A percentile compares a stretch with the other conserved stretches of the same genome.
These are phyloP conservation scores for Poa pratensis DNA, from an alignment of 176 grass and related monocot genomes.

Conservation along the genomic window DNA sequence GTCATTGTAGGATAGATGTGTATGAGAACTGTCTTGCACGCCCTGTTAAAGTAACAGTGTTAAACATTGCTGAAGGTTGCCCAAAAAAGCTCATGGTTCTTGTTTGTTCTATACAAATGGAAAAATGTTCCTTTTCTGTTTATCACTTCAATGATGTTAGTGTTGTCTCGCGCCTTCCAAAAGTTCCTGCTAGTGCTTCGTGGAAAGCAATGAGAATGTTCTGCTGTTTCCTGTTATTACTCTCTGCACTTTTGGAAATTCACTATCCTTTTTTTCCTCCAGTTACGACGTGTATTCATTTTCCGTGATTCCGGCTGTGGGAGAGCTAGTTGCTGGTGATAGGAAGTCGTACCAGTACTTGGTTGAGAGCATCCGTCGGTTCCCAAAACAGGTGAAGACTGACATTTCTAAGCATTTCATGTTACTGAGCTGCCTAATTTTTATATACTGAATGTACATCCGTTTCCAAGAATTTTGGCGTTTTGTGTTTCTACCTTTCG, in stretches of 20 bases:
- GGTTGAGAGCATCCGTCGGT: constrained; percentile 86
- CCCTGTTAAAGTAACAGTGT: neutral
- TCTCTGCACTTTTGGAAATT: neutral
- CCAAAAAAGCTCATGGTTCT: neutral
- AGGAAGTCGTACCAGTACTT: constrained; percentile 88
- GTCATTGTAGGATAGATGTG: constrained; percentile 9
- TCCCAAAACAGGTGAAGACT: constrained; percentile 75
- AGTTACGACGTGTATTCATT: constrained; percentile 94
- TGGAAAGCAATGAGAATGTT: constrained; percentile 10
- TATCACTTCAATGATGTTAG: neutral
- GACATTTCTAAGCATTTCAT: constrained; percentile 10
- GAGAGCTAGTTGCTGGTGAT: constrained; percentile 85
- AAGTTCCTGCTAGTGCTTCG: neutral
- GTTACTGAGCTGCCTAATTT: neutral
- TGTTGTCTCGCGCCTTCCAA: neutral
- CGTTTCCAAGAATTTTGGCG: neutral
- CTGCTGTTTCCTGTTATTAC: neutral
- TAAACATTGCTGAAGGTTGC: neutral
- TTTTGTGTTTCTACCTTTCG: constrained; percentile 7
- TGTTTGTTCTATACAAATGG: neutral
- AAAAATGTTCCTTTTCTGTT: neutral
- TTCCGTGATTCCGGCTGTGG: constrained; percentile 87
- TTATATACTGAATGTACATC: neutral
- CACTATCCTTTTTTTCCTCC: constrained; percentile 11
- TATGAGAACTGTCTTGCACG: neutral